A percentile compares a stretch with the other conserved stretches of the same genome.
Evolutionary conservation across 768 basidiomycete genomes (phyloP).

Genomic region (Coprinellus micaceus): DNA sequence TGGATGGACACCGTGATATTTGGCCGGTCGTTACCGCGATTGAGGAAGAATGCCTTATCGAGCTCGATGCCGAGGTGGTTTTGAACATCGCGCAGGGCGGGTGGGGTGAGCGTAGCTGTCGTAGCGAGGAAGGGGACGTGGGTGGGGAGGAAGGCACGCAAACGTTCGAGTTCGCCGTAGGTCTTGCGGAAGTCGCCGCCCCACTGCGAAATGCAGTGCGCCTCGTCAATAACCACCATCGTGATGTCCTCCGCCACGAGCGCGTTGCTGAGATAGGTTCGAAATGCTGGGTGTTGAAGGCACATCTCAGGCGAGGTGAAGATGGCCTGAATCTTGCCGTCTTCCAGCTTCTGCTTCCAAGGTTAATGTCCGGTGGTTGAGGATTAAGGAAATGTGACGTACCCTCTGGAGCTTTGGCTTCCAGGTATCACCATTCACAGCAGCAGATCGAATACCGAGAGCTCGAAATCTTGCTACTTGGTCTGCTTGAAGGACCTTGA

Average conservation of each 20-base stretch:
- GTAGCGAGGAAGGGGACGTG: slow-evolving; percentile 27
- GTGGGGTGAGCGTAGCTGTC: slow-evolving; percentile 32
- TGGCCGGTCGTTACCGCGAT: slow-evolving; percentile 33
- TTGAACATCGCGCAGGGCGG: slow-evolving; percentile 23
- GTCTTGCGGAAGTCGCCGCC: slow-evolving; percentile 28
- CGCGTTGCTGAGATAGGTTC: slow-evolving; percentile 17
- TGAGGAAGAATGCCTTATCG: slow-evolving; percentile 25
- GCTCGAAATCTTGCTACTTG: slow-evolving; percentile 31
- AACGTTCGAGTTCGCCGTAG: slow-evolving; percentile 24
- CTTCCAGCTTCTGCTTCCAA: slow-evolving; percentile 23
- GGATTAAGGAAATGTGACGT: slow-evolving; percentile 3
- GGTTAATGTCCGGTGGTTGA: background rate
- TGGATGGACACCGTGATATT: slow-evolving; percentile 28
- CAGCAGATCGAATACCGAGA: slow-evolving; percentile 25
- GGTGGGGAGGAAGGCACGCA: slow-evolving; percentile 27
- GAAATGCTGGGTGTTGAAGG: slow-evolving; percentile 27
- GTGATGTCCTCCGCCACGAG: slow-evolving; percentile 19
- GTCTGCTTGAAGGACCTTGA: slow-evolving; percentile 34
- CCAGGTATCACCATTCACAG: slow-evolving; percentile 37
- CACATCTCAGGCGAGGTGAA: slow-evolving; percentile 40
- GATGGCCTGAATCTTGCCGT: slow-evolving; percentile 21
- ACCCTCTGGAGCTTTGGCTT: slow-evolving; percentile 25
- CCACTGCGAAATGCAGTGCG: slow-evolving; percentile 27
- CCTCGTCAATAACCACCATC: slow-evolving; percentile 35
- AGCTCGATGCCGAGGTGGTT: slow-evolving; percentile 21